A percentile compares a stretch with the other conserved stretches of the same genome.
phyloP scores from a whole-genome alignment of 352 stramenopile species.

The Globisporangium carolinianum region DNA sequence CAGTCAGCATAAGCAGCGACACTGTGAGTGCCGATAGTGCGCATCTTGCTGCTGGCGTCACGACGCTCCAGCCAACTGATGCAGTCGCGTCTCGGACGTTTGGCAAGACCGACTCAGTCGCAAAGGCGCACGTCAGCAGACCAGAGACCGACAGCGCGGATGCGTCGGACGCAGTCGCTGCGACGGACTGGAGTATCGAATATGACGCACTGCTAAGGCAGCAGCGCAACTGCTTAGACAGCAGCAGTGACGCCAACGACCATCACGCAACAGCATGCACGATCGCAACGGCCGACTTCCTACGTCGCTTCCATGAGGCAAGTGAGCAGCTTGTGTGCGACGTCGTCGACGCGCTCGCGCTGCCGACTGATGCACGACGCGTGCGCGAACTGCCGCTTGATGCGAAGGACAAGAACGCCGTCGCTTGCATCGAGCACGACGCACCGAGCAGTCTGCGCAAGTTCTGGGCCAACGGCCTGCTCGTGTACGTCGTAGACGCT shows the following conservation, averaged over 20 bases:
- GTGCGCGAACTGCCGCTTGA: conserved; percentile 1
- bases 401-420: background rate
- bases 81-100: too few relatives aligned
- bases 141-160: background rate
- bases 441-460: conserved; percentile 11
- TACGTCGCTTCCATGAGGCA: conserved; percentile 31
- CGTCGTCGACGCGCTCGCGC: conserved; percentile 29
- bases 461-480: conserved; percentile 24
- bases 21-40: too few relatives aligned
- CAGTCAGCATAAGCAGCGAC: background rate
- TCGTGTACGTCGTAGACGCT: conserved; percentile 26
- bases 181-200: conserved; percentile 6
- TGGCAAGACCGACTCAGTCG: background rate
- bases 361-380: conserved; percentile 18
- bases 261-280: conserved; percentile 3
- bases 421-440: too few relatives aligned
- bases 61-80: too few relatives aligned
- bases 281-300: conserved; percentile 19
- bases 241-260: background rate
- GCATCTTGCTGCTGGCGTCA: too few relatives aligned
- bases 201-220: background rate
- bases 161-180: background rate
- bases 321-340: conserved; percentile 22
- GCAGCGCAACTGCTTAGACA: background rate
- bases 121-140: background rate